Evolutionary conservation across 2,329 filamentous ascomycete genomes (phyloP), one percentile per base, ranked within the genome.

Genomic region (Trichoderma sp.): DNA sequence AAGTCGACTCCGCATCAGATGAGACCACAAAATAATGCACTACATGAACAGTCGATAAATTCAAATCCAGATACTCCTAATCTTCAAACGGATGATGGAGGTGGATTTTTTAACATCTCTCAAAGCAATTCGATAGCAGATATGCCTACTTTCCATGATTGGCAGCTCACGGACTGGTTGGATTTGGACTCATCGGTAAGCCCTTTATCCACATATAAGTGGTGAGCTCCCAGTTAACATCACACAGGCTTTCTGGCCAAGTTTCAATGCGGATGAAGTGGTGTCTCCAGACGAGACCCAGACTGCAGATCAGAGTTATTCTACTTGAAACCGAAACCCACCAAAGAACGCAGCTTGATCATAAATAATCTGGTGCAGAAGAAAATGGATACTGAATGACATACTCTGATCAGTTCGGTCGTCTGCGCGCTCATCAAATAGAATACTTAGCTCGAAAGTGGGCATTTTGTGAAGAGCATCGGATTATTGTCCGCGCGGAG

Each of bases 81-180:
- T 5, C 35, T 40, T 6, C 40, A 21, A 0, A 24, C 27, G 7
- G 29, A 66, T n/a, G 53, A 66, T 14, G 53, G 37, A 35, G n/a
- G 27, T 1, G 13, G 29, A 8, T 65, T 52, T 5, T 13, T 13
- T 4, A 8, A 14, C 2, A 7, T 62, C 7, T 10, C 33, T 31
- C 65, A 62, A 14, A 24, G 19, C 47, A 55, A 6, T 5, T 40
- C 27, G 16, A 35, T 43, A 7, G 21, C 56, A 19, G 57, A 68
- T 31, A 49, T 62, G 43, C 40, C 65, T 31, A 68, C 57, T 27
- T 68, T 62, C 10, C 65, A 31, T 7, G 31, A 67, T 53, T 77
- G 76, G 76, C 75, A 77, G 69, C 72, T 76, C 7, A 76, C 75
- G 1, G 75, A 77, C 37, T 77, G 76, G 76, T 65, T 77, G 24